Percentiles rank a stretch among this genome's conserved stretches.
phyloP scores from a whole-genome alignment of 179 eudicot genomes.

The Corrigiola litoralis region DNA sequence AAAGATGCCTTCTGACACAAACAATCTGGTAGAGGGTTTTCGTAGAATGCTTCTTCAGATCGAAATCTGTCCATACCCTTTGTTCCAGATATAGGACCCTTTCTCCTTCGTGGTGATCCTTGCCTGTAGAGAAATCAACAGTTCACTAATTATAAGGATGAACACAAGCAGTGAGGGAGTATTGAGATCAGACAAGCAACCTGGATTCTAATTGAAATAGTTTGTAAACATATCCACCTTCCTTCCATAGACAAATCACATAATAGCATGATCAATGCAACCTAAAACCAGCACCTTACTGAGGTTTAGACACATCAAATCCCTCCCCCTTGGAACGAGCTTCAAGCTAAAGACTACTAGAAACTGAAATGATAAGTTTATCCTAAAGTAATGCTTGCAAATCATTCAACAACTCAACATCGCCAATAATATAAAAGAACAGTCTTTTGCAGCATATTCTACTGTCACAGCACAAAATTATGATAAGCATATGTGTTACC shows the following conservation, averaged over 20 bases:
- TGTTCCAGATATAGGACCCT: slow-evolving; percentile 88
- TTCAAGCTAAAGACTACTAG: no score
- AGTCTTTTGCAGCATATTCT: background rate
- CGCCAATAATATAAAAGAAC: no score
- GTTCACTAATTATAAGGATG: background rate
- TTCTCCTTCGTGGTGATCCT: slow-evolving; percentile 91
- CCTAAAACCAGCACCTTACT: no score
- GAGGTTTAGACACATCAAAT: no score
- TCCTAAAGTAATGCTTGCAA: no score
- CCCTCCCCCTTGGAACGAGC: no score
- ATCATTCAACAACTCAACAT: no score
- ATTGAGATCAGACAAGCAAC: background rate
- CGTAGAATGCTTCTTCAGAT: slow-evolving; percentile 91
- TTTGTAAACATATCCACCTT: background rate
- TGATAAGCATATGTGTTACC: slow-evolving; percentile 34
- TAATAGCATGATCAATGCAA: no score
- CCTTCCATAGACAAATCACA: background rate
- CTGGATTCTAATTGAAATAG: background rate
- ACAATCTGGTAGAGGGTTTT: slow-evolving; percentile 91
- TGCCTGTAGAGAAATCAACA: slow-evolving; percentile 44
- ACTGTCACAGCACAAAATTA: background rate
- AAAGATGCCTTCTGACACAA: slow-evolving; percentile 50
- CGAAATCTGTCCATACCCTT: slow-evolving; percentile 90
- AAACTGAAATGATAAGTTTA: no score
- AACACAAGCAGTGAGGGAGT: background rate